Evolutionary conservation across 495 filamentous ascomycete genomes (phyloP).

Genomic region (Aspergillus kassunensis): DNA sequence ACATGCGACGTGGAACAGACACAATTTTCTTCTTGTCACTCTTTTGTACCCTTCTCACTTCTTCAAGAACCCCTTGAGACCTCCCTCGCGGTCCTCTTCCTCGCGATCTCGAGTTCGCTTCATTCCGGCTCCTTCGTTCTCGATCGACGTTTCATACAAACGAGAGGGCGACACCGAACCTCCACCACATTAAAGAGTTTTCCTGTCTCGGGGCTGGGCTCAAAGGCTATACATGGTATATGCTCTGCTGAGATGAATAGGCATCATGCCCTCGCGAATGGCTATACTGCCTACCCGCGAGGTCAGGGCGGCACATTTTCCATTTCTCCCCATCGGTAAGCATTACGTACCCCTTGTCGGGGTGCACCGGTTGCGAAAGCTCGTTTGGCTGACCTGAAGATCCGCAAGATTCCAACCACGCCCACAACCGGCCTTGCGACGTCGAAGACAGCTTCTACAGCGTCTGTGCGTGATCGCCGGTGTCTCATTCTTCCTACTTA

Average conservation of each 20-base stretch:
- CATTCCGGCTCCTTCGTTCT: neutral
- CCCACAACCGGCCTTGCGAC: slow-evolving; percentile 67
- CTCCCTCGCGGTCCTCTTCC: neutral
- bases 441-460: slow-evolving; percentile 68
- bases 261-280: slow-evolving; percentile 71
- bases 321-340: slow-evolving; percentile 83
- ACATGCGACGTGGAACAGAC: slow-evolving; percentile 7
- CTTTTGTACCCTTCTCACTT: neutral
- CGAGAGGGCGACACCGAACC: neutral
- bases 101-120: neutral
- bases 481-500: slow-evolving; percentile 58
- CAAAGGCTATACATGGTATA: slow-evolving; percentile 23
- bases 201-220: slow-evolving; percentile 14
- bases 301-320: slow-evolving; percentile 66
- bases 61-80: neutral
- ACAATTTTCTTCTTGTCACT: slow-evolving; percentile 6
- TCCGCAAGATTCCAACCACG: slow-evolving; percentile 77
- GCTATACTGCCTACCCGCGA: slow-evolving; percentile 62
- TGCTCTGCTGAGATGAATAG: slow-evolving; percentile 46
- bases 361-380: neutral
- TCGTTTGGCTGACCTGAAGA: neutral
- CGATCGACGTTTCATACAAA: neutral
- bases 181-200: neutral
- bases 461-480: slow-evolving; percentile 54
- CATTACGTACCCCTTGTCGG: neutral